These are phyloP conservation scores for Thielaviopsis musarum DNA, from an alignment of 2,329 filamentous ascomycete genomes.

Conservation along the genomic window DNA sequence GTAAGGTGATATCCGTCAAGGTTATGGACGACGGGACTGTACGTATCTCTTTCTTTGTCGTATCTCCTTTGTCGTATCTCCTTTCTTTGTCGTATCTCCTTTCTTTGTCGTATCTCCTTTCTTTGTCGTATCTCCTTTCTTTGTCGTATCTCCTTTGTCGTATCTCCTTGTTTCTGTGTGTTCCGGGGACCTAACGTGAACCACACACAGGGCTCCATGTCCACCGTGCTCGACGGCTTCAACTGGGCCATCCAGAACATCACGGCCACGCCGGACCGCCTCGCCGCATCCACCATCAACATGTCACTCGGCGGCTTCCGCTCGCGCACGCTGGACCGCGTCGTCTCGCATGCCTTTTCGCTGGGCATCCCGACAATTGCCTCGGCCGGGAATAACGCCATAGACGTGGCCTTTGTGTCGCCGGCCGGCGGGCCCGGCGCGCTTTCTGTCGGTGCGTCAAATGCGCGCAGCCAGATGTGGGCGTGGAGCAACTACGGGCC, in stretches of 20 bases:
- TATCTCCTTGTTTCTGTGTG: too few species aligned
- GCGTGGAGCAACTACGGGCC: conserved; percentile 29
- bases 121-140: too few species aligned
- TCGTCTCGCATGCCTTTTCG: conserved; percentile 13
- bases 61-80: too few species aligned
- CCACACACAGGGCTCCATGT: conserved; percentile 14
- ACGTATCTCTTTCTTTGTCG: too few species aligned
- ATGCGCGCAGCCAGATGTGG: conserved; percentile 18
- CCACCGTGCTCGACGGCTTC: conserved; percentile 19
- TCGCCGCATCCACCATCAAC: conserved; percentile 23
- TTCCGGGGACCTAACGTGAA: neutral
- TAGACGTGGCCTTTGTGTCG: conserved; percentile 11
- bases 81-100: too few species aligned
- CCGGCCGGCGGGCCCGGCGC: conserved; percentile 15
- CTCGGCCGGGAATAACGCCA: conserved; percentile 15
- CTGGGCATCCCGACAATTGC: conserved; percentile 23
- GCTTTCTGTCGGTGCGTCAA: conserved; percentile 17
- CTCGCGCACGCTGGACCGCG: conserved; percentile 11
- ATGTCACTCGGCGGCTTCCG: conserved; percentile 23
- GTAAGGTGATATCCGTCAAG: conserved; percentile 28
- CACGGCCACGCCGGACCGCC: conserved; percentile 14
- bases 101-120: too few species aligned
- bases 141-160: too few species aligned
- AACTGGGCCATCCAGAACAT: conserved; percentile 23
- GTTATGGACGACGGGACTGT: conserved; percentile 22